phyloP scores from a whole-genome alignment of 306 rosid genomes.

The Begonia peltatifolia region DNA sequence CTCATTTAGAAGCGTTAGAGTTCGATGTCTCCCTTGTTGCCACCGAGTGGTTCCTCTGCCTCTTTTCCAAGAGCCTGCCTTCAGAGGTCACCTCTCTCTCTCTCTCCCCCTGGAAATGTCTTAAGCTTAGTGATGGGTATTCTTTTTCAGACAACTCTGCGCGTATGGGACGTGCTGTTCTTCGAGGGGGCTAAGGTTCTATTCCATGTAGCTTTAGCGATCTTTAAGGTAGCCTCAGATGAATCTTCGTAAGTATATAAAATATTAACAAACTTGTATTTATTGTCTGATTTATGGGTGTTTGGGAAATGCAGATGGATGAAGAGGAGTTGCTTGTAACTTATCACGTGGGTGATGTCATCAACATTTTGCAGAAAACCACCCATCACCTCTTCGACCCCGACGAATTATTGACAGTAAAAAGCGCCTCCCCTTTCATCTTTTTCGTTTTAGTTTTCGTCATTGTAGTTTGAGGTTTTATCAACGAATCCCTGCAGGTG shows the following conservation, averaged over 20 bases:
- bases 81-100: constrained; percentile 52
- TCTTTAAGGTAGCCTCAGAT: constrained; percentile 51
- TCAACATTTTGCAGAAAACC: constrained; percentile 62
- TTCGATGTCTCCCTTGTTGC: constrained; percentile 97
- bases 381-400: constrained; percentile 95
- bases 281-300: constrained; percentile 1
- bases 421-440: neutral
- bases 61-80: constrained; percentile 88
- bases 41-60: constrained; percentile 97
- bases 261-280: too few relatives aligned
- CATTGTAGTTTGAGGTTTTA: neutral
- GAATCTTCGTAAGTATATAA: neutral
- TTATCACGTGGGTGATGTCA: constrained; percentile 89
- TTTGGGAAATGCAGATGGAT: constrained; percentile 60
- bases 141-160: constrained; percentile 54
- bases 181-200: constrained; percentile 90
- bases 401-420: constrained; percentile 79
- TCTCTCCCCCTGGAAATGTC: neutral
- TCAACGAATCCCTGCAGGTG: constrained; percentile 37
- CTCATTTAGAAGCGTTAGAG: constrained; percentile 75
- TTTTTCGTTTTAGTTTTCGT: neutral
- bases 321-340: constrained; percentile 67
- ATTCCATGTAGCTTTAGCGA: constrained; percentile 84
- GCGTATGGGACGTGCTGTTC: constrained; percentile 98
- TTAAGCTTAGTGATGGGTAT: constrained; percentile 15